Percentiles rank a stretch among this genome's conserved stretches.
These are phyloP conservation scores for Begonia fuchsioides DNA, from an alignment of 306 rosid species.

Conservation along the genomic window DNA sequence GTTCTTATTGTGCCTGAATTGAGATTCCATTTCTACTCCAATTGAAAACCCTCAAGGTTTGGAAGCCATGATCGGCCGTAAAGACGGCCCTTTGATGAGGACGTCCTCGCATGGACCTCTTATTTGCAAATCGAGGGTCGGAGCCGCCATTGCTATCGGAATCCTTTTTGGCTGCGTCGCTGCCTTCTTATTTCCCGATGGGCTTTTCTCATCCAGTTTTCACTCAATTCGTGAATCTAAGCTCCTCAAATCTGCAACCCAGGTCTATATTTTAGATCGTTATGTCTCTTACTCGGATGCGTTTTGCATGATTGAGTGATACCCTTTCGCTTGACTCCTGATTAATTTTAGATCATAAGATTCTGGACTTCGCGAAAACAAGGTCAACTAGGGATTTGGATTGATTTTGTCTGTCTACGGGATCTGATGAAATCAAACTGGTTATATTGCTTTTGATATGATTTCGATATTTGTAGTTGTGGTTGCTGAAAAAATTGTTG, in stretches of 20 bases:
- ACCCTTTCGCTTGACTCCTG: no score
- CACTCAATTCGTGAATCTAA: slow-evolving; percentile 16
- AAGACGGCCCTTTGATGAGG: slow-evolving; percentile 58
- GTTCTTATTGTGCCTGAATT: background rate
- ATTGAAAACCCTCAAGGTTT: no score
- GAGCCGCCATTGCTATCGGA: slow-evolving; percentile 47
- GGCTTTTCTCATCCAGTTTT: slow-evolving; percentile 28
- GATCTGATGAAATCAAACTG: no score
- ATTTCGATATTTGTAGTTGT: no score
- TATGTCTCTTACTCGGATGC: background rate
- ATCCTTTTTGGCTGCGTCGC: slow-evolving; percentile 46
- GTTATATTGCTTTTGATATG: no score
- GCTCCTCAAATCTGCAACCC: slow-evolving; percentile 27
- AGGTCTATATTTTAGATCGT: slow-evolving; percentile 26
- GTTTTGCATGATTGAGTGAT: no score
- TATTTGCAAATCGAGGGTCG: slow-evolving; percentile 30
- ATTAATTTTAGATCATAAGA: no score
- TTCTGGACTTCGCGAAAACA: no score
- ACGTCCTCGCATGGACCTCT: slow-evolving; percentile 16
- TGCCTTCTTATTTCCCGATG: slow-evolving; percentile 54
- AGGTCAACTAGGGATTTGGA: no score
- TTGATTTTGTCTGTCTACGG: no score
- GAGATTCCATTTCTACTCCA: background rate
- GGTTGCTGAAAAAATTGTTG: no score
- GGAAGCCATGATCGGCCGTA: slow-evolving; percentile 40